Conservation (phyloP, 768 basidiomycete species). For the Hygrocybe coccinea region DNA sequence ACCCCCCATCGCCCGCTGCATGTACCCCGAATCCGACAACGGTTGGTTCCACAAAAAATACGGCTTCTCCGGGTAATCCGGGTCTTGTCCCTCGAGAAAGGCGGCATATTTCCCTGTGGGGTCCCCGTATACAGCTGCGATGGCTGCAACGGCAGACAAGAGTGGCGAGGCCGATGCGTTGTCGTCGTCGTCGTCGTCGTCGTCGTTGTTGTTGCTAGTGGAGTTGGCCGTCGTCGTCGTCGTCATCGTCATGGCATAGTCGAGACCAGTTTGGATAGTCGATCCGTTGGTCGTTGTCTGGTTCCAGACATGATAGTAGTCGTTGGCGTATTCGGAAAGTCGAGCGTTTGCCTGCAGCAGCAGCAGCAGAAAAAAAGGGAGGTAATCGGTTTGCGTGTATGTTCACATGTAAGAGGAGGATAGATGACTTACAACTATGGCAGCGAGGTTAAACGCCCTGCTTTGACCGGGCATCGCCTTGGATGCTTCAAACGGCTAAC, state of each 20-base stretch:
- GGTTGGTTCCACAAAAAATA: constrained; percentile 56
- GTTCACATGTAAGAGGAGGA: too few relatives aligned
- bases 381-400: too few relatives aligned
- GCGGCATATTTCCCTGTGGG: constrained; percentile 48
- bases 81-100: constrained; percentile 38
- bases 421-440: too few relatives aligned
- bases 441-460: too few relatives aligned
- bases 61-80: constrained; percentile 40
- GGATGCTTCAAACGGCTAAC: too few relatives aligned
- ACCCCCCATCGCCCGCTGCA: constrained; percentile 3
- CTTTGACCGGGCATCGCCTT: too few relatives aligned
- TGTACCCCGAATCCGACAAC: constrained; percentile 30
- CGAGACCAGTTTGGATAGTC: constrained; percentile 55
- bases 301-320: constrained; percentile 52
- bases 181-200: too few relatives aligned
- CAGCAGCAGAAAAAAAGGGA: too few relatives aligned
- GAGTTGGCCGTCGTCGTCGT: too few relatives aligned
- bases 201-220: too few relatives aligned
- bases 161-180: too few relatives aligned
- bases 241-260: constrained; percentile 51
- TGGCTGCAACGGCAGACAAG: constrained; percentile 53
- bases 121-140: constrained; percentile 59
- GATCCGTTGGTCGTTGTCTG: constrained; percentile 44
- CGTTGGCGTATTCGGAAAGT: constrained; percentile 43
- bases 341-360: constrained; percentile 50